Evolutionary conservation across 2,329 filamentous ascomycete genomes (phyloP), one percentile per base, ranked within the genome.

Genomic region (Beauveria sp.): DNA sequence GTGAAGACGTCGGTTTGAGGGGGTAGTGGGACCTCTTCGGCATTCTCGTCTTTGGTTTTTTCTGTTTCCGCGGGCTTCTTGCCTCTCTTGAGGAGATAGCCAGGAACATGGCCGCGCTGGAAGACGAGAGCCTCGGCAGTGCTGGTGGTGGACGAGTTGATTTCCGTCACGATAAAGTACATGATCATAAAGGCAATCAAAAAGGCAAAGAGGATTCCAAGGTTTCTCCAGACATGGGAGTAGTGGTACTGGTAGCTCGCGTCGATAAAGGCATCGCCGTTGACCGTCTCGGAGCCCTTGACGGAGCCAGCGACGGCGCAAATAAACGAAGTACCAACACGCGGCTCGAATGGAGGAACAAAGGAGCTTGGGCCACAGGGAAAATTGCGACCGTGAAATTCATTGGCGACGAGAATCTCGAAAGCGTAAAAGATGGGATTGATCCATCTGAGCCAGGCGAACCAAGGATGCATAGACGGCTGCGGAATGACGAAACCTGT

Each of bases 351-450:
- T 0, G 74, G 70, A 0, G 81, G 81, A 1, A 83, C 69, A 40
- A 80, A 75, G 5, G 56, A 66, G 0, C 81, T 79, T 8, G 57
- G 66, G 0, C 81, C 79, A 64, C 89, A 91, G 1, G 74, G 72
- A 53, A 86, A 87, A 0, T 78, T 66, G 1, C 77, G 79, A 5
- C 80, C 78, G 63, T 84, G 81, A 66, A 90, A 88, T 69, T 95
- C 90, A 71, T 92, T 93, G 63, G 86, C 78, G 72, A 90, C 82
- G 20, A 91, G 75, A 2, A 84, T 81, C 70, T 92, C 89, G 66
- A 92, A 93, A 2, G 81, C 86, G 68, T 92, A 92, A 50, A 79
- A 86, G 42, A 92, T 82, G 0, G 88, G 88, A 63, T 92, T 87
- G 56, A 92, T 78, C 74, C 86, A 91, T 30, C 86, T 83, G 58